Conservation (phyloP, 768 basidiomycete species). For the Kwoniella bestiolae region DNA sequence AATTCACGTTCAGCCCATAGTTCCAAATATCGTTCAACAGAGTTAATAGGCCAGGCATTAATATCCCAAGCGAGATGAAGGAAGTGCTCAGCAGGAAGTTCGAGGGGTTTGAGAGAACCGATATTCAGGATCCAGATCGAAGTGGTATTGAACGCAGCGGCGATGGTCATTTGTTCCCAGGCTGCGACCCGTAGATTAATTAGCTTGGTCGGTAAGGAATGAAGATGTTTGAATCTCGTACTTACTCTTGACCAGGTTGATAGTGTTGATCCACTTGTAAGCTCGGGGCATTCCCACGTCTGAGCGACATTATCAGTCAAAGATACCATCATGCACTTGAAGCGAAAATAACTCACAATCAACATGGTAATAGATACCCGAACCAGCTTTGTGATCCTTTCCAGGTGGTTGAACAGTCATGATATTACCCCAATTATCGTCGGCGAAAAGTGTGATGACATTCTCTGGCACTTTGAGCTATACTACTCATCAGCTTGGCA, state of each 20-base stretch:
- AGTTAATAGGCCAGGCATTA: slow-evolving; percentile 64
- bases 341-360: slow-evolving; percentile 22
- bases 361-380: slow-evolving; percentile 73
- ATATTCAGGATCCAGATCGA: slow-evolving; percentile 75
- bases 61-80: slow-evolving; percentile 68
- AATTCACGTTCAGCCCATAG: slow-evolving; percentile 72
- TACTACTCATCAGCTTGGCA: slow-evolving; percentile 9
- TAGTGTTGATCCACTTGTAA: slow-evolving; percentile 71
- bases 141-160: slow-evolving; percentile 66
- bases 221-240: background rate
- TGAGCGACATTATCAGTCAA: background rate
- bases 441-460: slow-evolving; percentile 57
- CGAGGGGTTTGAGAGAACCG: slow-evolving; percentile 75
- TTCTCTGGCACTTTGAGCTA: slow-evolving; percentile 44
- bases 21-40: slow-evolving; percentile 64
- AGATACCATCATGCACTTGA: slow-evolving; percentile 28
- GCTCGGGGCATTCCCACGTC: slow-evolving; percentile 68
- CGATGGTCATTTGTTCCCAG: slow-evolving; percentile 72
- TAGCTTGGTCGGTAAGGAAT: too few relatives aligned
- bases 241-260: slow-evolving; percentile 41
- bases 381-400: slow-evolving; percentile 68
- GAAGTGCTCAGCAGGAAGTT: slow-evolving; percentile 73
- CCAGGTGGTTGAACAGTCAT: slow-evolving; percentile 65
- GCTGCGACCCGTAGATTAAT: slow-evolving; percentile 55
- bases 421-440: slow-evolving; percentile 78